Conservation (phyloP, 2,329 filamentous ascomycete species). For the Monosporascus sp. region DNA sequence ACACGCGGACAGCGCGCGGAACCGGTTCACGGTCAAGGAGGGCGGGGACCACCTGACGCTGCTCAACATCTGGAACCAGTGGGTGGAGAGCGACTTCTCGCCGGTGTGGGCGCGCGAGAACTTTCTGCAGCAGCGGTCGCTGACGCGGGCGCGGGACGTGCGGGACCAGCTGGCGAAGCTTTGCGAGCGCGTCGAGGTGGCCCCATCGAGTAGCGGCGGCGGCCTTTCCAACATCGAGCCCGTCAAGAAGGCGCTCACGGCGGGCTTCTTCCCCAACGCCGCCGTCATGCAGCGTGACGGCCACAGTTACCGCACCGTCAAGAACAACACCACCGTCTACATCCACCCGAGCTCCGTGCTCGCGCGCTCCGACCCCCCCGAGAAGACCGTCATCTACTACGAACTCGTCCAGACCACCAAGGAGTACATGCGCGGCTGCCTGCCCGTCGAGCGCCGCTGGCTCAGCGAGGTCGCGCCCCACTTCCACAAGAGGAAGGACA, state of each 20-base stretch:
- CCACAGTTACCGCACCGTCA: conserved; percentile 84
- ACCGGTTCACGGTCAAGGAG: conserved; percentile 82
- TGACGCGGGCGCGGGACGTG: conserved; percentile 84
- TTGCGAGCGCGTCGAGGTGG: conserved; percentile 88
- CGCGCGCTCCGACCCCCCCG: conserved; percentile 68
- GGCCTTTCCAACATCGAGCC: conserved; percentile 58
- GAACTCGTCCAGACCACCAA: conserved; percentile 78
- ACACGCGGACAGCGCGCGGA: conserved; percentile 84
- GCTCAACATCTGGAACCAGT: conserved; percentile 92
- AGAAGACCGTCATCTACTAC: conserved; percentile 82
- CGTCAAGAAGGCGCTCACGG: conserved; percentile 81
- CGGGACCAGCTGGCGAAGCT: conserved; percentile 87
- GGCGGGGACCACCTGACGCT: conserved; percentile 86
- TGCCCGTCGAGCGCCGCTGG: conserved; percentile 82
- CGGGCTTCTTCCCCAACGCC: conserved; percentile 92
- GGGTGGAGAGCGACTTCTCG: conserved; percentile 86
- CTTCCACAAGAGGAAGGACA: conserved; percentile 86
- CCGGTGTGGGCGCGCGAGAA: conserved; percentile 88
- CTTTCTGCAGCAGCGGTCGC: conserved; percentile 84
- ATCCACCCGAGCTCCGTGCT: conserved; percentile 86
- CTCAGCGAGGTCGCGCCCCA: conserved; percentile 86
- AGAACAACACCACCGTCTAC: conserved; percentile 82
- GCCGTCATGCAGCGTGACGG: conserved; percentile 78
- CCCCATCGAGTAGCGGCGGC: conserved; percentile 61
- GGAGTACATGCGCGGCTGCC: conserved; percentile 86